Evolutionary conservation across 306 rosid species (phyloP), one percentile per base, ranked within the genome.

Genomic region (Abrus pulchellus): DNA sequence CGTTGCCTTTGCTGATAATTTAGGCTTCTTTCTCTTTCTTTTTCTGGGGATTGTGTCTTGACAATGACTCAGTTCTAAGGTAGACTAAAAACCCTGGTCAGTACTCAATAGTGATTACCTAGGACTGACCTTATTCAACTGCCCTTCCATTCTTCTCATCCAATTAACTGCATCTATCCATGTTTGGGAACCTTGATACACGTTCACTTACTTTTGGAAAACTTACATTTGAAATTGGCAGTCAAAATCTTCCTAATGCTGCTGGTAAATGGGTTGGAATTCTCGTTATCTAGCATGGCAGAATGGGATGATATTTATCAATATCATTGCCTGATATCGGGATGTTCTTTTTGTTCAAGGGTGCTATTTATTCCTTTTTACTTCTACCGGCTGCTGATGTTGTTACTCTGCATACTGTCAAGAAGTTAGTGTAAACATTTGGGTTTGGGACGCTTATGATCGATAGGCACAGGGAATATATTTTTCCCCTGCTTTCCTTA

Each of bases 201-300:
- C 20, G 0, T 20, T 20, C 20, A n/a, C 67, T 68, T 50, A 9
- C 20, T 1, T 48, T 28, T 57, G 72, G 76, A 6, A 49, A 50
- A 11, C 48, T 55, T 9, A 20, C 33, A 43, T 68, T 74, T 41
- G 67, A 43, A 77, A 6, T 77, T 65, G 30, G 20, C 3, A 29
- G 52, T 27, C 41, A 6, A 34, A 54, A 13, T 56, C 55, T 45
- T 59, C 72, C 38, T 32, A 9, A 30, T 64, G 50, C 75, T 73
- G 84, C 49, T 72, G 27, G 41, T 52, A 38, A 65, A 30, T 54
- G 14, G 32, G 13, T 80, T 71, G 61, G 28, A 80, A 28, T 40
- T 71, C 33, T 30, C 41, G 0, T n/a, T 7, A 44, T 63, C 30
- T 9, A 28, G 54, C 64, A 7, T 13, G 28, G 67, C 14, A 8